A percentile compares a stretch with the other conserved stretches of the same genome.
Evolutionary conservation across 108 stramenopile species (phyloP).

Genomic region (Nitzschia palea): DNA sequence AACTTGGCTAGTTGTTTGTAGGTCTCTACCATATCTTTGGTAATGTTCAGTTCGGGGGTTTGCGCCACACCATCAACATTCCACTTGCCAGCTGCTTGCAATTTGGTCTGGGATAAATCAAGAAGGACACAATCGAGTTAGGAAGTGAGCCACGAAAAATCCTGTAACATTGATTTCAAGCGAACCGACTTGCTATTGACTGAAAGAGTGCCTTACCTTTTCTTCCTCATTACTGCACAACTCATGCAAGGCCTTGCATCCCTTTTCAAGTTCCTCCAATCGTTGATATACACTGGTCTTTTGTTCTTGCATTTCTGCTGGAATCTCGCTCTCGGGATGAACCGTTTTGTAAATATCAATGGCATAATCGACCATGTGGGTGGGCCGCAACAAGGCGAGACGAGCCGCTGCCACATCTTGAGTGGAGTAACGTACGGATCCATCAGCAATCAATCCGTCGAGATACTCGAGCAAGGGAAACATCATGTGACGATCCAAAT

Average conservation of each 20-base stretch:
- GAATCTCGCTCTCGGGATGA: slow-evolving; percentile 56
- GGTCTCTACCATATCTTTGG: slow-evolving; percentile 67
- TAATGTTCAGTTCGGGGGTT: slow-evolving; percentile 53
- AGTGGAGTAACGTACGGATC: slow-evolving; percentile 56
- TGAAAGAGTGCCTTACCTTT: slow-evolving; percentile 52
- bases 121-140: too few relatives aligned
- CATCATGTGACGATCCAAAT: slow-evolving; percentile 95
- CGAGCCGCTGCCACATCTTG: slow-evolving; percentile 82
- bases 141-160: too few relatives aligned
- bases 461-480: slow-evolving; percentile 93
- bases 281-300: slow-evolving; percentile 62
- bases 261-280: slow-evolving; percentile 78
- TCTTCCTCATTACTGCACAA: slow-evolving; percentile 73
- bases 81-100: slow-evolving; percentile 74
- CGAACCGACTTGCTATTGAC: too few relatives aligned
- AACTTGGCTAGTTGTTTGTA: slow-evolving; percentile 89
- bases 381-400: slow-evolving; percentile 73
- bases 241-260: slow-evolving; percentile 63
- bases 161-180: too few relatives aligned
- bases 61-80: slow-evolving; percentile 61
- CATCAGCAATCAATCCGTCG: slow-evolving; percentile 66
- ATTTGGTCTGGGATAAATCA: slow-evolving; percentile 55
- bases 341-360: slow-evolving; percentile 82
- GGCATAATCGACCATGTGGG: slow-evolving; percentile 94
- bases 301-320: slow-evolving; percentile 80